Conservation (phyloP, 176 grass and related monocot species). For the Oryza meyeriana region DNA sequence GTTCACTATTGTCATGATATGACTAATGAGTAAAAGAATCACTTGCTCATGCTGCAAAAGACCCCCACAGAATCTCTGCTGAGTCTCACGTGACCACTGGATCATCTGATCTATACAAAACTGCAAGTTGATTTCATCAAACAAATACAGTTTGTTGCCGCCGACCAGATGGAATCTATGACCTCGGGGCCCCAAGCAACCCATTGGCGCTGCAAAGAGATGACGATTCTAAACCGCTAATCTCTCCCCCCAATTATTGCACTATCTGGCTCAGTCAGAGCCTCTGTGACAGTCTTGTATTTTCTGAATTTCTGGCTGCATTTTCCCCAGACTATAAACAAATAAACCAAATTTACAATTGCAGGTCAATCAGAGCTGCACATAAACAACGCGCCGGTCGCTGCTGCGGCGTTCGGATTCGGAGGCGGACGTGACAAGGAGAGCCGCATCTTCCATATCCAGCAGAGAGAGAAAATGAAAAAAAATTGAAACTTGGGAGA, state of each 20-base stretch:
- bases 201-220: background rate
- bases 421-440: slow-evolving; percentile 25
- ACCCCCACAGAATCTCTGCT: background rate
- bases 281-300: background rate
- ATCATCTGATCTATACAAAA: background rate
- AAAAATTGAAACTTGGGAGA: background rate
- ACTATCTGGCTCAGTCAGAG: background rate
- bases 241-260: background rate
- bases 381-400: background rate
- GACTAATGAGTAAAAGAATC: background rate
- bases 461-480: background rate
- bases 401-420: background rate
- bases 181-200: background rate
- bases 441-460: background rate
- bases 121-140: background rate
- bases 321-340: background rate
- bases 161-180: background rate
- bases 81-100: background rate
- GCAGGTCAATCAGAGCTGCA: background rate
- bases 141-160: background rate
- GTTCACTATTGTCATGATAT: background rate
- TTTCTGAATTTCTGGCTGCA: background rate
- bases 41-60: background rate
- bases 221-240: background rate
- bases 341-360: background rate